Evolutionary conservation across 805 yeast species (phyloP).

Genomic region (Spathaspora boniae): DNA sequence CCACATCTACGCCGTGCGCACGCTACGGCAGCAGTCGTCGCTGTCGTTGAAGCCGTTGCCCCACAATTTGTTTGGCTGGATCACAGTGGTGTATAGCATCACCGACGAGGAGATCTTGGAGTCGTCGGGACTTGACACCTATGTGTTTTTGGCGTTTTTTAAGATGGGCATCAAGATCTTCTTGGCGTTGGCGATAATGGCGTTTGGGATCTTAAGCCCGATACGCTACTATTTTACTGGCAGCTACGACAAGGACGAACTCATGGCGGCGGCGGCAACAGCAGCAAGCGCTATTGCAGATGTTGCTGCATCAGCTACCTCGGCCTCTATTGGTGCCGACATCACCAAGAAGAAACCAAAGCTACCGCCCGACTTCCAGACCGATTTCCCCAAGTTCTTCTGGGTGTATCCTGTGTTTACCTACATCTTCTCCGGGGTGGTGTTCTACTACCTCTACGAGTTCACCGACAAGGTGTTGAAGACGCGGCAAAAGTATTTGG

Average conservation of each 20-base stretch:
- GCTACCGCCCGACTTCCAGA: constrained; percentile 24
- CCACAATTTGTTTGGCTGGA: constrained; percentile 67
- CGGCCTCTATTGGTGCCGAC: too few relatives aligned
- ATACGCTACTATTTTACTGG: constrained; percentile 39
- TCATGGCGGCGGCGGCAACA: constrained; percentile 7
- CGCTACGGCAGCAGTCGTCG: constrained; percentile 41
- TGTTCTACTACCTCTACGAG: constrained; percentile 41
- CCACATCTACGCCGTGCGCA: constrained; percentile 53
- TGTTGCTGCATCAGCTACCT: too few relatives aligned
- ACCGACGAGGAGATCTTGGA: constrained; percentile 76
- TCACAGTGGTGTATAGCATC: constrained; percentile 57
- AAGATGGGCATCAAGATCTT: constrained; percentile 73
- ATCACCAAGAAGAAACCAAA: constrained; percentile 4
- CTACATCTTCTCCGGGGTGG: constrained; percentile 48
- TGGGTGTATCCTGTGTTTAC: constrained; percentile 57
- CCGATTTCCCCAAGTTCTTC: constrained; percentile 41
- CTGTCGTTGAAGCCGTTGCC: constrained; percentile 42
- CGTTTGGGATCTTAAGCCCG: constrained; percentile 34
- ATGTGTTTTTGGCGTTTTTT: constrained; percentile 42
- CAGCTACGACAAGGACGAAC: constrained; percentile 39
- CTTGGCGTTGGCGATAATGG: constrained; percentile 61
- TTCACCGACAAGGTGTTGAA: constrained; percentile 48
- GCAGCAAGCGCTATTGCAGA: not conserved
- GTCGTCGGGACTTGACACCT: constrained; percentile 91
- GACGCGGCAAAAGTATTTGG: constrained; percentile 55